A percentile compares a stretch with the other conserved stretches of the same genome.
Evolutionary conservation across 2,329 filamentous ascomycete genomes (phyloP).

Genomic region (Colletotrichum tabaci): DNA sequence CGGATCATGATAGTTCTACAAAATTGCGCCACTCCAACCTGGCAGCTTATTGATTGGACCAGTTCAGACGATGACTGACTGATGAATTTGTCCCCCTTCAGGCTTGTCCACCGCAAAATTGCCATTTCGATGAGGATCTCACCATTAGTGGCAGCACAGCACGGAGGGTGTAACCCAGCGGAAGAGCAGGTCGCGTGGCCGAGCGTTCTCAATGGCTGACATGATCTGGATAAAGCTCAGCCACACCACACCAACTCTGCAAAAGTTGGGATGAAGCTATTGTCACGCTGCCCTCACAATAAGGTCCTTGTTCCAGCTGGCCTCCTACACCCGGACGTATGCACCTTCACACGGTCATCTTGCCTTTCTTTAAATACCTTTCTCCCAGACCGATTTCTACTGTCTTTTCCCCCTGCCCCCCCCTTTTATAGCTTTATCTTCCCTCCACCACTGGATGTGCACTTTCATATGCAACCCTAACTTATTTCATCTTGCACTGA

Average conservation of each 20-base stretch:
- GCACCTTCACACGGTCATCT: conserved; percentile 27
- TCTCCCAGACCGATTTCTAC: conserved; percentile 18
- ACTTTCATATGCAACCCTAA: not conserved
- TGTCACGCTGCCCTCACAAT: conserved; percentile 34
- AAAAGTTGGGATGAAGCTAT: conserved; percentile 42
- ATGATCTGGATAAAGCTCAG: conserved; percentile 35
- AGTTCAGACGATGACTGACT: too few relatives aligned
- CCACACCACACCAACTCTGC: conserved; percentile 29
- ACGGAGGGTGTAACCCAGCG: not conserved
- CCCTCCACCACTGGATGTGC: not conserved
- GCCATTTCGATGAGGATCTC: not conserved
- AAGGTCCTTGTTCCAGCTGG: conserved; percentile 39
- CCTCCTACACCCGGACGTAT: conserved; percentile 31
- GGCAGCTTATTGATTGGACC: too few relatives aligned
- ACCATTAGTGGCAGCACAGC: not conserved
- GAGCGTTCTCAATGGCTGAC: conserved; percentile 15
- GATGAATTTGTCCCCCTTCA: too few relatives aligned
- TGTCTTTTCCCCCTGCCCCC: not conserved
- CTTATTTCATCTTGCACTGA: not conserved
- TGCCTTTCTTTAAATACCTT: conserved; percentile 13
- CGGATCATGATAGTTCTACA: not conserved
- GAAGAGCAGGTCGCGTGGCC: conserved; percentile 28
- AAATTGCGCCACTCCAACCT: too few relatives aligned
- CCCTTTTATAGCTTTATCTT: not conserved
- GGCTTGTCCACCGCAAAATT: not conserved